phyloP scores from a whole-genome alignment of 2,329 filamentous ascomycete species.

The Cercospora sp. region DNA sequence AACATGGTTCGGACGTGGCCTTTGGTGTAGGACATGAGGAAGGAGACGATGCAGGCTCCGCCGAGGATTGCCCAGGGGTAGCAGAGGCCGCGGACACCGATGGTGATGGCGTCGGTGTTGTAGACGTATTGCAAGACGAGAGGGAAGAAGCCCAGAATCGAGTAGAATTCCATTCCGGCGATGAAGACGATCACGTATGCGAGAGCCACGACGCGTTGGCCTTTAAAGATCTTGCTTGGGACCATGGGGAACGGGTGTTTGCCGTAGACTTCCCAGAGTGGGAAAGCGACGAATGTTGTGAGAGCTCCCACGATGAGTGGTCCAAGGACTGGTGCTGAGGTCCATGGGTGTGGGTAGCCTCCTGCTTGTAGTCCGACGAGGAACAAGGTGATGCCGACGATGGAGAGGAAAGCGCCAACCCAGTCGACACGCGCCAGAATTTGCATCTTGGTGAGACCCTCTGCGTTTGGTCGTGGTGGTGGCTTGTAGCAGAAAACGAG shows the following conservation, averaged over 20 bases:
- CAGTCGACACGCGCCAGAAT: conserved; percentile 52
- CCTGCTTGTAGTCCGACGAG: conserved; percentile 44
- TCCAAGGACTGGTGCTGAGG: conserved; percentile 30
- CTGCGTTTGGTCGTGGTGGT: conserved; percentile 46
- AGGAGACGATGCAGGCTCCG: conserved; percentile 60
- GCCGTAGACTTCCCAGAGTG: conserved; percentile 32
- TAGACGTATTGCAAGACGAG: conserved; percentile 64
- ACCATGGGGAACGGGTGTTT: conserved; percentile 35
- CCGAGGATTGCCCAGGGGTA: conserved; percentile 62
- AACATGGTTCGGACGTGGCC: conserved; percentile 62
- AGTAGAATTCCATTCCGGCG: conserved; percentile 40
- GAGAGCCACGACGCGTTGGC: conserved; percentile 37
- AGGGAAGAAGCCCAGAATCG: conserved; percentile 59
- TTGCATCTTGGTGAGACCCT: conserved; percentile 43
- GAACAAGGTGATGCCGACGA: conserved; percentile 52
- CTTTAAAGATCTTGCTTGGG: conserved; percentile 32
- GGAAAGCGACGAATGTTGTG: conserved; percentile 32
- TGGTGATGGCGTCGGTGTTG: conserved; percentile 60
- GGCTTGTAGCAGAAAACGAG: conserved; percentile 56
- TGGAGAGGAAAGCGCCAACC: conserved; percentile 53
- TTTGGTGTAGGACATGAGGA: conserved; percentile 56
- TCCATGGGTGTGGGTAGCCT: conserved; percentile 29
- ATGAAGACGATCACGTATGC: conserved; percentile 41
- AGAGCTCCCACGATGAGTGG: conserved; percentile 33
- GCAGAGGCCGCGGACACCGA: conserved; percentile 63